A percentile compares a stretch with the other conserved stretches of the same genome.
Conservation (phyloP, 2,329 filamentous ascomycete species). For the Ophiocordyceps camponoti-leonardi region DNA sequence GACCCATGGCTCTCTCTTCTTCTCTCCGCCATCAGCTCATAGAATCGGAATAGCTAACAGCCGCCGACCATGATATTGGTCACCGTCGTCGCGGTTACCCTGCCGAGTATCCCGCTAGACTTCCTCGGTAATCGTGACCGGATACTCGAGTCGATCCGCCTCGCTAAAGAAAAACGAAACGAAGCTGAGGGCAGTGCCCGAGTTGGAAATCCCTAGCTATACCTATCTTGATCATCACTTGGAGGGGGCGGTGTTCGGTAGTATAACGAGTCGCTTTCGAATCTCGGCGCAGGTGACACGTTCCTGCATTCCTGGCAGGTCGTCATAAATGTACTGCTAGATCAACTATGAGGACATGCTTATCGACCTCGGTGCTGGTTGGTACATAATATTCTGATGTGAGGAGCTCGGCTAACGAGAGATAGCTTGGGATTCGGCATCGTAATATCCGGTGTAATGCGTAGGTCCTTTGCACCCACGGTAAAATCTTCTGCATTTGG, state of each 20-base stretch:
- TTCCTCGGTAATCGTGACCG: conserved; percentile 44
- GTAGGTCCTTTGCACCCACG: not conserved
- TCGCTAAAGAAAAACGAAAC: conserved; percentile 41
- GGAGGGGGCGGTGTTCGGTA: conserved; percentile 11
- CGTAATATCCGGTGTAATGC: not conserved
- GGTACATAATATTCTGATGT: no score
- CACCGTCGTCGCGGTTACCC: conserved; percentile 18
- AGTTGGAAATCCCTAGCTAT: conserved; percentile 5
- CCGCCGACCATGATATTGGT: conserved; percentile 11
- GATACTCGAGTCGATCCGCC: conserved; percentile 43
- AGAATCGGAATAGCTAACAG: no score
- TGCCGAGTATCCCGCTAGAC: conserved; percentile 30
- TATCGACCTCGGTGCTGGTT: conserved; percentile 10
- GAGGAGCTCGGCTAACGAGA: not conserved
- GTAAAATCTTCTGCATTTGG: not conserved
- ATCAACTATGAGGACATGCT: conserved; percentile 11
- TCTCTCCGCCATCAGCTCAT: no score
- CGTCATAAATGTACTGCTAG: conserved; percentile 11
- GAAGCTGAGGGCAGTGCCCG: conserved; percentile 38
- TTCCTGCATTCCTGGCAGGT: conserved; percentile 13
- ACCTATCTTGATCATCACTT: conserved; percentile 14
- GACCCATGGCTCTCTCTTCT: no score
- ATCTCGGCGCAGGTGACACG: conserved; percentile 9
- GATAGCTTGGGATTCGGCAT: not conserved
- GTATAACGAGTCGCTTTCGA: conserved; percentile 7